Evolutionary conservation across 768 basidiomycete genomes (phyloP), one percentile per base, ranked within the genome.

Genomic region (Lactifluus piperatus): DNA sequence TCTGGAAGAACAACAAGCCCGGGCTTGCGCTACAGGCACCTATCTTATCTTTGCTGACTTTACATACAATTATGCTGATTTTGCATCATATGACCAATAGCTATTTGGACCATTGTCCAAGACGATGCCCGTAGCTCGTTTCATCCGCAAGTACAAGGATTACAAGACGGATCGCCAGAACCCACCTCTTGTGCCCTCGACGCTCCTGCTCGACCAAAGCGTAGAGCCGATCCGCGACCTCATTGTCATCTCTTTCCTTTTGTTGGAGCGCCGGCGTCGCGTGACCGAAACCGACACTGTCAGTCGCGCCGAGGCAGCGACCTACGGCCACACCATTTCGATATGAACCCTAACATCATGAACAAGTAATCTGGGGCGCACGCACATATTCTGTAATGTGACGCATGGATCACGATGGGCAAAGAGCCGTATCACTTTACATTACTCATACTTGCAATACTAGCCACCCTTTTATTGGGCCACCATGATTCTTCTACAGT

Each of bases 251-350:
- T 64, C 63, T 30, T 64, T 64, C 34, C 63, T 64, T 13, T 24
- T 64, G 26, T 16, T 64, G 13, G 63, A 64, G 26, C 61, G 63
- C 39, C 61, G 62, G n/a, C 61, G 62, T 13, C 63, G 63, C 14
- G 62, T 58, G 57, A 51, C 32, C 8, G 62, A 62, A 36, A 56
- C 53, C 1, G 37, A 45, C 20, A 49, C 57, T 6, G 49, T 47
- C 29, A 62, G 37, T 39, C 49, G 26, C 3, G 62, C 62, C 20
- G 3, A 5, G 10, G 8, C 61, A 10, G 61, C 48, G 3, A 4
- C 29, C 22, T 46, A 2, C 16, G 53, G 41, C 39, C 29, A 32
- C 9, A 26, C 1, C 16, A 18, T n/a, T 16, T 10, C 9, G 24
- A 26, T 49, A 18, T 41, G 29, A 32, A 47, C 8, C 10, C 22